Percentiles rank a stretch among this genome's conserved stretches.
phyloP scores from a whole-genome alignment of 257 asterid species.

The Lantana camara region DNA sequence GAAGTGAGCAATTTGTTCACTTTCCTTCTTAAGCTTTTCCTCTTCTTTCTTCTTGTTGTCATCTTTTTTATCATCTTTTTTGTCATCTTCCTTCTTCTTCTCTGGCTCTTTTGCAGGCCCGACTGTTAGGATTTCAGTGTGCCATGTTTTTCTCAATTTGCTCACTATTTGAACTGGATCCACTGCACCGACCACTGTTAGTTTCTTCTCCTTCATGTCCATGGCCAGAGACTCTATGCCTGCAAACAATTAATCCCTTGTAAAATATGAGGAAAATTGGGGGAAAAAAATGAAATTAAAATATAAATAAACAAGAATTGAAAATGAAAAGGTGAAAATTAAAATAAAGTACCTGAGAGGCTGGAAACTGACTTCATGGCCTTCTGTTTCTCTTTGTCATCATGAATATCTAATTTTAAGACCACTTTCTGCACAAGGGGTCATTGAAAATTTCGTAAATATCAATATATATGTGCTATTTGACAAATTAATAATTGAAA shows the following conservation, averaged over 20 bases:
- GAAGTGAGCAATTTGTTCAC: conserved; percentile 37
- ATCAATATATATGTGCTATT: no score
- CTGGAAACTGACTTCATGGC: conserved; percentile 70
- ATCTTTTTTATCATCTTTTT: conserved; percentile 26
- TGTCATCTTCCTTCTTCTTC: conserved; percentile 38
- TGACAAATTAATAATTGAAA: no score
- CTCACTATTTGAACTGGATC: conserved; percentile 54
- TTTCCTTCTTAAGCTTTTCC: conserved; percentile 26
- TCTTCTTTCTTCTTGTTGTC: conserved; percentile 25
- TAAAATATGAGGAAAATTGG: no score
- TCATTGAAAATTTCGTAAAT: neutral
- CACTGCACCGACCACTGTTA: conserved; percentile 54
- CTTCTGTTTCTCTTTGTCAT: conserved; percentile 56
- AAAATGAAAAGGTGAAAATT: neutral
- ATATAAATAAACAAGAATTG: neutral
- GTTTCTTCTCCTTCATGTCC: conserved; percentile 54
- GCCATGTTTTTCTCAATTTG: conserved; percentile 49
- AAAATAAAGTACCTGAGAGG: conserved; percentile 37
- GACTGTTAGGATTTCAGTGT: conserved; percentile 46
- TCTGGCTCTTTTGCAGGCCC: conserved; percentile 63
- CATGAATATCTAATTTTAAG: conserved; percentile 42
- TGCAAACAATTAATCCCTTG: conserved; percentile 3
- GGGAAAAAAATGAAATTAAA: neutral
- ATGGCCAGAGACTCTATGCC: conserved; percentile 54
- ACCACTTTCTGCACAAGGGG: conserved; percentile 56